Conservation (phyloP, 306 rosid species). For the Prunus kanzakura region DNA sequence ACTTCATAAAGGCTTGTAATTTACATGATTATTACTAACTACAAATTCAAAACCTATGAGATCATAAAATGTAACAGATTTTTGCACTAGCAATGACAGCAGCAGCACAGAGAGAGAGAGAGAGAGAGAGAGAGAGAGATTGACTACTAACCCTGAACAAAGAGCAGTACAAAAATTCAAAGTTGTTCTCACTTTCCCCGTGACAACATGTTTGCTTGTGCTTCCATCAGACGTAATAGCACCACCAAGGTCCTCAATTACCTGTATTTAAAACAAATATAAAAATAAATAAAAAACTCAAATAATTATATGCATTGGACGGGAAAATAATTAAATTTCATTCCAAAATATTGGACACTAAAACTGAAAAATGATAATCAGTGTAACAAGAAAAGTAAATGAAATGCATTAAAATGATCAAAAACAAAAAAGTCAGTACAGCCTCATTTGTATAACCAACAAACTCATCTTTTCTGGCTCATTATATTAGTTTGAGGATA, state of each 20-base stretch:
- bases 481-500: neutral
- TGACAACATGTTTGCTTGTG: slow-evolving; percentile 69
- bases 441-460: neutral
- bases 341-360: neutral
- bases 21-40: neutral
- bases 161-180: slow-evolving; percentile 85
- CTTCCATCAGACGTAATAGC: slow-evolving; percentile 57
- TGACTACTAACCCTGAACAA: slow-evolving; percentile 66
- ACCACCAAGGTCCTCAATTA: slow-evolving; percentile 81
- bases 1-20: too few relatives aligned
- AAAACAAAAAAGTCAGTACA: neutral
- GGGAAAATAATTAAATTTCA: neutral
- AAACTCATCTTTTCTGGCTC: neutral
- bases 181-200: slow-evolving; percentile 83
- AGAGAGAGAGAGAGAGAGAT: neutral
- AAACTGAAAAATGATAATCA: neutral
- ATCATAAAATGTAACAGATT: neutral
- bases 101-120: neutral
- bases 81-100: slow-evolving; percentile 6
- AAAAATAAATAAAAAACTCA: neutral
- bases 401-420: neutral
- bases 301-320: neutral
- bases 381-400: neutral
- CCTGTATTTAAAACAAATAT: slow-evolving; percentile 39
- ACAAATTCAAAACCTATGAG: neutral